Evolutionary conservation across 257 asterid species (phyloP), one percentile per base, ranked within the genome.

Genomic region (Gentiana straminea): DNA sequence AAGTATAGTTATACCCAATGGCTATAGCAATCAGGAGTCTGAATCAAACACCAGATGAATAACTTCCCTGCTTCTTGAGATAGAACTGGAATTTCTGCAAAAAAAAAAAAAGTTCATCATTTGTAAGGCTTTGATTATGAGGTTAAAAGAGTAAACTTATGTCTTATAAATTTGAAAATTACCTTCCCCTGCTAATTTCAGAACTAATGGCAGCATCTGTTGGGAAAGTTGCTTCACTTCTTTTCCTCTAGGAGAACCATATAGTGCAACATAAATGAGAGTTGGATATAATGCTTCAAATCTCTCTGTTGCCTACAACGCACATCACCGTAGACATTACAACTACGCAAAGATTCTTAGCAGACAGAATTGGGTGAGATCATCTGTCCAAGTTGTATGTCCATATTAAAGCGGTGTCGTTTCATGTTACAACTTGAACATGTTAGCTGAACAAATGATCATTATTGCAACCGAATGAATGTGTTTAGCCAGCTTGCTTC

Each of bases 171-270:
- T 54, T 3, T 34, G n/a, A 51, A 63, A 2, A 13, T 58, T 63
- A 84, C 95, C 95, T 82, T 79, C 88, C 57, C 77, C 83, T 52
- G 84, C 79, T 54, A 88, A 77, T 75, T 77, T 83, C 39, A 83
- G 63, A 10, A 78, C 74, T 51, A 85, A 13, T 64, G 66, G 24
- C 57, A 77, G 84, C 63, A 83, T 77, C 83, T 81, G 84, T 49
- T 44, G 84, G 5, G 94, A 68, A 8, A 83, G 83, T 74, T 81
- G 97, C 75, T 76, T 88, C 84, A 85, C 81, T 54, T 86, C 90
- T 72, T 83, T 85, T 82, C 97, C 86, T 64, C 96, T 89, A 9
- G 81, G 80, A 49, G 94, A 65, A 73, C 97, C 97, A 64, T 95
- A 86, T 62, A 90, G 86, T 24, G 97, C 88, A 55, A 84, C 82